Evolutionary conservation across 495 filamentous ascomycete genomes (phyloP).

Genomic region (Annulohypoxylon maeteangense): DNA sequence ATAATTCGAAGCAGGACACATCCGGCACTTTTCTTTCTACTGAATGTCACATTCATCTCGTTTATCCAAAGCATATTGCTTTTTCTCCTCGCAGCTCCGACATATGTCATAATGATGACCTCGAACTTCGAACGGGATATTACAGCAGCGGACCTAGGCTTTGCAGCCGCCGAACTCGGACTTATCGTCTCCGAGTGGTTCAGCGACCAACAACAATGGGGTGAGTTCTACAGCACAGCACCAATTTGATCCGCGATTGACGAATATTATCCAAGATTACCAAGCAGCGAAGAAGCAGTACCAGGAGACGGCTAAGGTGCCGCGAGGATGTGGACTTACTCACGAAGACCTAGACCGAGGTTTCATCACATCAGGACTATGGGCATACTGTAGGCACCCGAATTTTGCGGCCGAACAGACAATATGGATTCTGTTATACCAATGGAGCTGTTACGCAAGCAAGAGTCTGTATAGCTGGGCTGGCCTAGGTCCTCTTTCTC

Average conservation of each 20-base stretch:
- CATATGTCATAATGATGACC: conserved; percentile 78
- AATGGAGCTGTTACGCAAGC: conserved; percentile 82
- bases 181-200: conserved; percentile 80
- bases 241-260: conserved; percentile 24
- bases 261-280: conserved; percentile 63
- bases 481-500: conserved; percentile 71
- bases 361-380: conserved; percentile 87
- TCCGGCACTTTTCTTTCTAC: conserved; percentile 73
- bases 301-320: conserved; percentile 74
- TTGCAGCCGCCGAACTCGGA: conserved; percentile 72
- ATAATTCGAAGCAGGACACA: conserved; percentile 58
- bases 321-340: conserved; percentile 60
- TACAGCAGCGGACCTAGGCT: conserved; percentile 70
- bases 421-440: conserved; percentile 87
- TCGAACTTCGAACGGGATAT: conserved; percentile 56
- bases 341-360: conserved; percentile 89
- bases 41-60: conserved; percentile 90
- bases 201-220: conserved; percentile 95
- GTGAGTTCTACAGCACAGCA: conserved; percentile 51
- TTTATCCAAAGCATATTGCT: conserved; percentile 84
- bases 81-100: conserved; percentile 78
- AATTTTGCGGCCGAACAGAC: conserved; percentile 94
- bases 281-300: conserved; percentile 84
- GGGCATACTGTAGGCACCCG: conserved; percentile 87
- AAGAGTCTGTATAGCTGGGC: conserved; percentile 81